Evolutionary conservation across 2,329 filamentous ascomycete genomes (phyloP), one percentile per base, ranked within the genome.

Genomic region (Fusarium begoniae): DNA sequence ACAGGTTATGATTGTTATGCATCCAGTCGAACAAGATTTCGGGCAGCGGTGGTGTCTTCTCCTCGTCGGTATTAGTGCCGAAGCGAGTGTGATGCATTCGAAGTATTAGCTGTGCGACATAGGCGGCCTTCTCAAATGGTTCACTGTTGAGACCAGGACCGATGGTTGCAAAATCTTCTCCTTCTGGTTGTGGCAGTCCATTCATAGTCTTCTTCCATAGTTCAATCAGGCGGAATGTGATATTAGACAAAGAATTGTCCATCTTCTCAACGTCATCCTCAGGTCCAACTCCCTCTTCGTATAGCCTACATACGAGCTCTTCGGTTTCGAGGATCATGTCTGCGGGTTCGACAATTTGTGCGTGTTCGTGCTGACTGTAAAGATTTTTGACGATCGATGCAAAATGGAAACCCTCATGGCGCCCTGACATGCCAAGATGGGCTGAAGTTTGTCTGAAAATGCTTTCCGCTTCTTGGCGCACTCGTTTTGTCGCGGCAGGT

Each of bases 11-110:
- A 78, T 94, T 89, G 22, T 87, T 86, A 62, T 93, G 88, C 73
- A 97, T 86, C 96, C 96, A 98, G 77, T 93, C 89, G 70, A 98
- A 91, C 20, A 98, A 85, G 22, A 95, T 88, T 78, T 92, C 91
- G 2, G 96, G 94, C 24, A 97, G 85, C 2, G 93, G 88, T 5
- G 86, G 85, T 4, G 80, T 79, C 74, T 85, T 83, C 38, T 81
- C 82, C 14, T 83, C 80, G 38, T 82, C 82, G 17, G 77, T 79
- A 28, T 83, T 78, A 43, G 75, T 81, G 22, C 83, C 78, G 67
- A 85, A 85, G 20, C 88, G 84, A 15, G 87, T 88, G 82, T 98
- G 94, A 76, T 95, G 92, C 63, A 98, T 89, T 70, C 91, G 91
- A 43, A 98, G 87, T 43, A 97, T 87, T 30, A 98, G 86, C 37